A percentile compares a stretch with the other conserved stretches of the same genome.
phyloP scores from a whole-genome alignment of 2,329 filamentous ascomycete genomes.

The Pseudopithomyces maydicus region DNA sequence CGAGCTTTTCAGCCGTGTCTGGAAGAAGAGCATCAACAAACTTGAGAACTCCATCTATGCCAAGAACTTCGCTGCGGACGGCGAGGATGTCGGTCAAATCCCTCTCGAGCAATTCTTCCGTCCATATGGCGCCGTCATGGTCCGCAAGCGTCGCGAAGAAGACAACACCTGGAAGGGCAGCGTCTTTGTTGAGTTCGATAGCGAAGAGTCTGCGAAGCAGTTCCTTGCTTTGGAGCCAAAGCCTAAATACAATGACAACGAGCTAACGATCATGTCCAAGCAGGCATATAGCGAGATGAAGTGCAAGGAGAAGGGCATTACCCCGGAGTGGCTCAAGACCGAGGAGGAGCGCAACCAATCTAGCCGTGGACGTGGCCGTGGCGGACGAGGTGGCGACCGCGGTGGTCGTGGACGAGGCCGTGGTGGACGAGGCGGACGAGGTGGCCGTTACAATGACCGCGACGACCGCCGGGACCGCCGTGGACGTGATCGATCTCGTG shows the following conservation, averaged over 20 bases:
- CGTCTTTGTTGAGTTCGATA: slow-evolving; percentile 90
- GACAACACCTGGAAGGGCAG: slow-evolving; percentile 86
- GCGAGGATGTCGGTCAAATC: slow-evolving; percentile 83
- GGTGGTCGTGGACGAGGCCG: slow-evolving; percentile 37
- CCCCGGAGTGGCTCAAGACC: slow-evolving; percentile 47
- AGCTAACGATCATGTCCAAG: slow-evolving; percentile 86
- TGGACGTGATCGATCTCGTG: slow-evolving; percentile 20
- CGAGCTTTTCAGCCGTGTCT: slow-evolving; percentile 56
- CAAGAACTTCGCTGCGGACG: slow-evolving; percentile 89
- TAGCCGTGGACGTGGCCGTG: neutral
- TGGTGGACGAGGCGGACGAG: slow-evolving; percentile 33
- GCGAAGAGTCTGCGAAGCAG: slow-evolving; percentile 75
- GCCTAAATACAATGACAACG: slow-evolving; percentile 81
- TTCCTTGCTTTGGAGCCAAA: slow-evolving; percentile 81
- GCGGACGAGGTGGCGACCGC: slow-evolving; percentile 16
- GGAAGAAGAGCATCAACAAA: slow-evolving; percentile 64
- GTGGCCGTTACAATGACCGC: slow-evolving; percentile 17
- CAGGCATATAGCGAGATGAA: slow-evolving; percentile 72
- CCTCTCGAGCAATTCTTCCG: slow-evolving; percentile 93
- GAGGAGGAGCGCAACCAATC: slow-evolving; percentile 16
- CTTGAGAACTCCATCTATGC: slow-evolving; percentile 82
- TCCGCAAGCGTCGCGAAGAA: slow-evolving; percentile 82
- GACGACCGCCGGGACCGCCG: slow-evolving; percentile 32
- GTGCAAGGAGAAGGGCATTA: slow-evolving; percentile 52
- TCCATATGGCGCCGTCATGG: slow-evolving; percentile 75